These are phyloP conservation scores for Lentithecium fluviatile DNA, from an alignment of 495 filamentous ascomycete genomes.

Conservation along the genomic window DNA sequence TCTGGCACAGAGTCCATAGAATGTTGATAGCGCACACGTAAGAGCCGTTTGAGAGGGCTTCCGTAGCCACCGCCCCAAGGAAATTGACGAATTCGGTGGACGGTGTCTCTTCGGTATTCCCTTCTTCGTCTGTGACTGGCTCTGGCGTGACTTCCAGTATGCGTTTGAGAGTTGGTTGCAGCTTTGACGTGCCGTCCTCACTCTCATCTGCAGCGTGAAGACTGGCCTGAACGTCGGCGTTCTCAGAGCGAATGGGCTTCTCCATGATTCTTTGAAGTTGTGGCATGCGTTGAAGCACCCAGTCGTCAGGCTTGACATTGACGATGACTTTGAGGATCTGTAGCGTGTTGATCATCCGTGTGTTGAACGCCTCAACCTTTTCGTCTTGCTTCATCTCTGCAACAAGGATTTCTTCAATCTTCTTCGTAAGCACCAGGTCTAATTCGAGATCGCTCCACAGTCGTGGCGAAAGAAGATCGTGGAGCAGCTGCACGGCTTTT, in stretches of 20 bases:
- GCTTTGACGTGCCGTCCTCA: conserved; percentile 58
- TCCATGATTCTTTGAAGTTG: conserved; percentile 84
- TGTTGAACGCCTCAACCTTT: conserved; percentile 58
- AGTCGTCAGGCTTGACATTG: conserved; percentile 81
- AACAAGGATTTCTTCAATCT: conserved; percentile 77
- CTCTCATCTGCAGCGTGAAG: conserved; percentile 69
- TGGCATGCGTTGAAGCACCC: conserved; percentile 73
- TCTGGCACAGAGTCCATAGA: conserved; percentile 83
- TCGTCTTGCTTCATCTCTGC: conserved; percentile 54
- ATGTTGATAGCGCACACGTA: conserved; percentile 86
- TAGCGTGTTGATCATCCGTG: conserved; percentile 84
- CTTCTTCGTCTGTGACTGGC: conserved; percentile 80
- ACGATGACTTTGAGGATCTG: conserved; percentile 87
- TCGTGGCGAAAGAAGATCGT: conserved; percentile 78
- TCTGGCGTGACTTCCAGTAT: conserved; percentile 90
- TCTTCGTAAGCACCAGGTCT: conserved; percentile 77
- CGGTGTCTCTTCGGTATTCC: conserved; percentile 63
- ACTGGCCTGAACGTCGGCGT: conserved; percentile 87
- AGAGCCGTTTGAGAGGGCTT: conserved; percentile 72
- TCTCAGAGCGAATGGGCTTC: conserved; percentile 82
- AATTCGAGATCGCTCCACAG: conserved; percentile 93
- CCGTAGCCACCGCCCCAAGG: conserved; percentile 75
- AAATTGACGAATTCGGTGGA: conserved; percentile 79
- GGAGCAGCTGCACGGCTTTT: conserved; percentile 78
- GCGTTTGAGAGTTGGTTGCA: conserved; percentile 71